Conservation (phyloP, 1,139 yeast species). For the Blastobotrys illinoisensis region DNA sequence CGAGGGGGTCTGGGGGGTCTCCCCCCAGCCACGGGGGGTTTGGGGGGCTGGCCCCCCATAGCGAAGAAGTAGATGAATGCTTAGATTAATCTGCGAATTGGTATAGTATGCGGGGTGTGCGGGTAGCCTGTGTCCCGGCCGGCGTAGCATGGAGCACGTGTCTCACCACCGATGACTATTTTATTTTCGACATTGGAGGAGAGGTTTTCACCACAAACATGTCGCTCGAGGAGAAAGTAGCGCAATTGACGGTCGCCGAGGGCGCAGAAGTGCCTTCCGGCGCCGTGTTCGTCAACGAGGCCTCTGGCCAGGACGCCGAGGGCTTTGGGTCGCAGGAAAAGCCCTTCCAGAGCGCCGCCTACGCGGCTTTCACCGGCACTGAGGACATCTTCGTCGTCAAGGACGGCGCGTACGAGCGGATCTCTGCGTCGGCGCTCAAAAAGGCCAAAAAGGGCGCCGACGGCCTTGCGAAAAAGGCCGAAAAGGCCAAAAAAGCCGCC, state of each 20-base stretch:
- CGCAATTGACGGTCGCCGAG: background rate
- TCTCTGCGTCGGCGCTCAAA: constrained; percentile 89
- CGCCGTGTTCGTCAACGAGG: constrained; percentile 61
- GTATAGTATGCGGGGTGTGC: too few species aligned
- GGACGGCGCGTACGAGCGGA: constrained; percentile 60
- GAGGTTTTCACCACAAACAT: background rate
- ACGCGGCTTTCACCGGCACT: constrained; percentile 52
- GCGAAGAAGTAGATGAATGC: too few species aligned
- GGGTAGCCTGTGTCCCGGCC: too few species aligned
- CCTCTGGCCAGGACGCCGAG: constrained; percentile 59
- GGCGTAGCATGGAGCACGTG: background rate
- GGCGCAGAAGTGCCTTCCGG: constrained; percentile 9
- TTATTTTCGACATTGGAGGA: background rate
- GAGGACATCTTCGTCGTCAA: constrained; percentile 65
- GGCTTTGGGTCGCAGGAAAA: constrained; percentile 53
- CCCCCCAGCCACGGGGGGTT: too few species aligned
- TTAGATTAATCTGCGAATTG: too few species aligned
- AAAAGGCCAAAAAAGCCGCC: constrained; percentile 65
- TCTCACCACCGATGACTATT: background rate
- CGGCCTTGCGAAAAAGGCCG: constrained; percentile 82
- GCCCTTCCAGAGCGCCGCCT: constrained; percentile 83
- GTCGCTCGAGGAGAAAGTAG: background rate
- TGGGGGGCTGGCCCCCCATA: too few species aligned
- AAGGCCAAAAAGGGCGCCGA: constrained; percentile 97
- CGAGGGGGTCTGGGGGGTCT: too few species aligned